A percentile compares a stretch with the other conserved stretches of the same genome.
phyloP scores from a whole-genome alignment of 2,329 filamentous ascomycete species.

The Hortaea sp. region DNA sequence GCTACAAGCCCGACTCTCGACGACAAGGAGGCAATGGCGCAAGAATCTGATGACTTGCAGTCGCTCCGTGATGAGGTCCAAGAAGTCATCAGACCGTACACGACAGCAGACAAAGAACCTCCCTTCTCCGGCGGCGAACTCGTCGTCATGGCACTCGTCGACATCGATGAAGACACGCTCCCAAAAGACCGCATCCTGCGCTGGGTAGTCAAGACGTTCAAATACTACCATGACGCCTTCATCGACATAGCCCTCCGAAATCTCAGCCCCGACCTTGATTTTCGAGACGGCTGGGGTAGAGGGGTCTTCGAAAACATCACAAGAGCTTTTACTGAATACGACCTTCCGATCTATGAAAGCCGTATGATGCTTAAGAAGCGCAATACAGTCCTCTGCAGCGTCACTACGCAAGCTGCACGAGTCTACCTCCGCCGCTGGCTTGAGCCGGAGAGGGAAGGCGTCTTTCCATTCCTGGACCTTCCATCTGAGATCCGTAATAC shows the following conservation, averaged over 20 bases:
- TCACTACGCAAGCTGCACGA: not conserved
- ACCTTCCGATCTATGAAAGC: no score
- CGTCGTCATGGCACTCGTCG: constrained; percentile 5
- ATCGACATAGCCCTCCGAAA: no score
- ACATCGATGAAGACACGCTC: not conserved
- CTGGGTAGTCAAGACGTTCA: not conserved
- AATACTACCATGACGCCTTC: not conserved
- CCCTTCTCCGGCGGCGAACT: constrained; percentile 3
- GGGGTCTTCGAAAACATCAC: no score
- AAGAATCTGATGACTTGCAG: no score
- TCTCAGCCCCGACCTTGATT: no score
- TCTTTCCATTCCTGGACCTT: constrained; percentile 1
- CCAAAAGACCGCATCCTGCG: not conserved
- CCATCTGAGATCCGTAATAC: constrained; percentile 1
- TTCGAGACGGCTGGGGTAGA: no score
- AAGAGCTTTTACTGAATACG: no score
- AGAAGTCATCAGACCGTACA: constrained; percentile 1
- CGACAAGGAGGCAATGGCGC: no score
- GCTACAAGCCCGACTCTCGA: no score
- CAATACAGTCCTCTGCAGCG: no score
- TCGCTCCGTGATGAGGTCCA: constrained; percentile 1
- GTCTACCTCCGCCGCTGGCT: constrained; percentile 1
- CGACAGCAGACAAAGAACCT: not conserved
- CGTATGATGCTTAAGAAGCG: no score
- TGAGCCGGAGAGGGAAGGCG: not conserved